These are phyloP conservation scores for Lignosus rhinocerotis DNA, from an alignment of 1,284 basidiomycete species.

Conservation along the genomic window DNA sequence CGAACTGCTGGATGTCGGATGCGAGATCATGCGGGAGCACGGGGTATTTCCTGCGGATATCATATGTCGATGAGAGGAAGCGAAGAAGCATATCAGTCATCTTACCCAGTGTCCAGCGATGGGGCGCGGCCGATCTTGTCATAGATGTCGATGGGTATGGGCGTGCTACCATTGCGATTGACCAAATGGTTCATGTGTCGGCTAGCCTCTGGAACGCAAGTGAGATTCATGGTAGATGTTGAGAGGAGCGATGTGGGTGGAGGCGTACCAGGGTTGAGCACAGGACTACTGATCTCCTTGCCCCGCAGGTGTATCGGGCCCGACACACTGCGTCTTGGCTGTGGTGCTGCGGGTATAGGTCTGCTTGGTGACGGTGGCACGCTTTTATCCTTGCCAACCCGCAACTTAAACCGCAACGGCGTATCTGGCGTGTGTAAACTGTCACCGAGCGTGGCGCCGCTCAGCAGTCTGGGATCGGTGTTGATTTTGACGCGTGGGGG, in stretches of 20 bases:
- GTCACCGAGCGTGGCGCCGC: constrained; percentile 14
- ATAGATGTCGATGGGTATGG: constrained; percentile 57
- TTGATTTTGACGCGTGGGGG: constrained; percentile 23
- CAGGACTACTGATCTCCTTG: constrained; percentile 64
- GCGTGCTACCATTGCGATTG: constrained; percentile 58
- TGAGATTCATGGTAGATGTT: background rate
- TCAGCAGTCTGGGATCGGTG: constrained; percentile 20
- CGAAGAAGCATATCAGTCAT: constrained; percentile 1
- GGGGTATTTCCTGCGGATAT: constrained; percentile 54
- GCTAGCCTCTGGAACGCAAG: constrained; percentile 57
- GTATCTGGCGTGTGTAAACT: constrained; percentile 19
- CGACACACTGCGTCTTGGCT: constrained; percentile 23
- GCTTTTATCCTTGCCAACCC: constrained; percentile 16
- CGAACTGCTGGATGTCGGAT: constrained; percentile 82
- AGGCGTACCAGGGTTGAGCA: constrained; percentile 60
- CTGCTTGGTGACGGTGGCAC: constrained; percentile 23
- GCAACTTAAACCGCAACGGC: constrained; percentile 21
- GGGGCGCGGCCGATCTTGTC: constrained; percentile 31
- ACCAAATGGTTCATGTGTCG: constrained; percentile 72
- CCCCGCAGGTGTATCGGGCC: constrained; percentile 37
- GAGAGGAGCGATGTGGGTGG: background rate
- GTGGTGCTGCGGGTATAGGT: constrained; percentile 18
- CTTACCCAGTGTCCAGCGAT: constrained; percentile 67
- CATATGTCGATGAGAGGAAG: background rate
- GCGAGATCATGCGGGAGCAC: constrained; percentile 76